These are phyloP conservation scores for Cutaneotrichosporon cutaneum DNA, from an alignment of 1,284 basidiomycete genomes.

Conservation along the genomic window DNA sequence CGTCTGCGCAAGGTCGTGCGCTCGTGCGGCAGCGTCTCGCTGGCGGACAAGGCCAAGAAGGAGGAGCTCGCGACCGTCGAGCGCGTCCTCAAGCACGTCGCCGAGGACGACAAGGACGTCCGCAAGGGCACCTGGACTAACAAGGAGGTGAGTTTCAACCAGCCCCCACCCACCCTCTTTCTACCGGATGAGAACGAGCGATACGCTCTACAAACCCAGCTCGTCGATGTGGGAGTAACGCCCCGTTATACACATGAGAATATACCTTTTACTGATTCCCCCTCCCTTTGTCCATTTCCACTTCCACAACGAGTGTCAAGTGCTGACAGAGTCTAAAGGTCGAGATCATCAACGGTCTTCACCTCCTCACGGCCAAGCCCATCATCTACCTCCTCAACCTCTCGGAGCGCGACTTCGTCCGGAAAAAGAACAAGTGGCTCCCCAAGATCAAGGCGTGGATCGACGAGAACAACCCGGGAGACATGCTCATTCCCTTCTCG, in stretches of 20 bases:
- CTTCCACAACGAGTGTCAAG: neutral
- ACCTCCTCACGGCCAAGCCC: conserved; percentile 92
- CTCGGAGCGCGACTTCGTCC: conserved; percentile 89
- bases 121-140: conserved; percentile 93
- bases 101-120: conserved; percentile 83
- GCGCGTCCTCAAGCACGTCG: conserved; percentile 77
- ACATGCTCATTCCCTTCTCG: conserved; percentile 94
- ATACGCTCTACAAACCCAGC: conserved; percentile 70
- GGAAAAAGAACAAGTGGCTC: conserved; percentile 99
- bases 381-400: conserved; percentile 98
- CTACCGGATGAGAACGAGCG: conserved; percentile 72
- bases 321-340: conserved; percentile 60
- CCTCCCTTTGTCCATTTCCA: conserved; percentile 10
- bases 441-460: conserved; percentile 99
- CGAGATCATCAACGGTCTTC: conserved; percentile 89
- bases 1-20: conserved; percentile 65
- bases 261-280: conserved; percentile 23
- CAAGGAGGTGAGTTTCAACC: conserved; percentile 77
- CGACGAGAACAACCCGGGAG: conserved; percentile 94
- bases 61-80: conserved; percentile 90
- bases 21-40: conserved; percentile 67
- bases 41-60: conserved; percentile 94
- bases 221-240: conserved; percentile 69
- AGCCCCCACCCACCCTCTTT: neutral
- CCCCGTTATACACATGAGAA: conserved; percentile 62